Evolutionary conservation across 2,329 filamentous ascomycete species (phyloP), one percentile per base, ranked within the genome.

Genomic region (Alternaria conjuncta): DNA sequence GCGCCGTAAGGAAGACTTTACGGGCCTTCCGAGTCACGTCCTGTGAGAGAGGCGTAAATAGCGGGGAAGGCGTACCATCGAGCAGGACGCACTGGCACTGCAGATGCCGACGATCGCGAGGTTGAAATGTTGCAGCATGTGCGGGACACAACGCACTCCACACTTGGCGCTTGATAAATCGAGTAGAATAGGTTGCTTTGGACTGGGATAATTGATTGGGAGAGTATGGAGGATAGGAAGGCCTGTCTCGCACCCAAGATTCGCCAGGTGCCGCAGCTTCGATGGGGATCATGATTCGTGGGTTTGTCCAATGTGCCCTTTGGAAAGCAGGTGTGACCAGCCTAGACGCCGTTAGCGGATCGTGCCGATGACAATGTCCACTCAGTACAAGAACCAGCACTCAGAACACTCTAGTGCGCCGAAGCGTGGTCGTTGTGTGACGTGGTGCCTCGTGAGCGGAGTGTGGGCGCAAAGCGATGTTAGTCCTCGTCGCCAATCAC

Each of bases 61-160:
- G 68, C 66, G 70, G 68, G 67, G 69, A 70, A 66, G 49, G 21
- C 61, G 53, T 71, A 54, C 63, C 60, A 72, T 45, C 69, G 71
- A 67, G 53, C 44, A 50, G 47, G 58, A 66, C 28, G 26, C 49
- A 54, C 51, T 57, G 60, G 58, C 60, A 63, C 45, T 66, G 70
- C 64, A 61, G 67, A 61, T 67, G 57, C 65, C 61, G 71, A 55
- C 60, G 66, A 58, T 49, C 56, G 50, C 30, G 46, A 47, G 58
- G 59, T 47, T 54, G 57, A 58, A 36, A 25, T 66, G 61, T 49
- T 66, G 71, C 64, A 65, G 63, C 59, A 64, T 57, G 71, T 67
- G 66, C 65, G 63, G 61, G 63, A 64, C 68, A 71, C 74, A 77
- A 71, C 74, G 64, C 75, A 78, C 71, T 76, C 67, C 71, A 67